phyloP scores from a whole-genome alignment of 257 asterid genomes.

The Plectranthus barbatus region DNA sequence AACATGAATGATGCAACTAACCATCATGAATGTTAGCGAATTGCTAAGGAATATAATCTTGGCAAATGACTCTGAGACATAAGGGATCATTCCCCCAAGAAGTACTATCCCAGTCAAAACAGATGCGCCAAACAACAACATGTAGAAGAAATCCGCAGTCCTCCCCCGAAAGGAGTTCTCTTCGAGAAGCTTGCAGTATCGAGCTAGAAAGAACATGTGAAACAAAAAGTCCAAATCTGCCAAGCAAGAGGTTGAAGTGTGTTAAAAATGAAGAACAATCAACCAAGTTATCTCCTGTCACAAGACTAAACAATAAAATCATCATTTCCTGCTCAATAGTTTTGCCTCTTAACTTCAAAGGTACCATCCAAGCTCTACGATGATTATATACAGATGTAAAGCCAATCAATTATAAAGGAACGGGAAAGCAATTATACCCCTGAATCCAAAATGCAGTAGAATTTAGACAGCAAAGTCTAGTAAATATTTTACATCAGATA shows the following conservation, averaged over 20 bases:
- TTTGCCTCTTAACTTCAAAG: background rate
- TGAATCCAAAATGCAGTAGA: no score
- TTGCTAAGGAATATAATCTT: conserved; percentile 96
- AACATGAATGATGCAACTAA: conserved; percentile 24
- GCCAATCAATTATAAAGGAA: background rate
- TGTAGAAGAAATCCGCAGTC: conserved; percentile 96
- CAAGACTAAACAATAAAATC: background rate
- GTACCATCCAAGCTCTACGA: background rate
- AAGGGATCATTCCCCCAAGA: conserved; percentile 96
- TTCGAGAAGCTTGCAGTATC: conserved; percentile 98
- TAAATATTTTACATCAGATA: background rate
- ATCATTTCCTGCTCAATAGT: background rate
- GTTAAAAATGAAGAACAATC: conserved; percentile 5
- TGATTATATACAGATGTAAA: background rate
- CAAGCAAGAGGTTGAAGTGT: conserved; percentile 11
- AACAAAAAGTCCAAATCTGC: conserved; percentile 96
- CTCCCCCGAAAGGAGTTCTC: conserved; percentile 95
- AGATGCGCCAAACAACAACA: conserved; percentile 91
- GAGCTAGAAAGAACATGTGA: conserved; percentile 99
- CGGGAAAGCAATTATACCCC: no score
- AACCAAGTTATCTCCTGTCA: background rate
- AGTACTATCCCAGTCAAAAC: conserved; percentile 90
- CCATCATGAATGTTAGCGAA: conserved; percentile 99
- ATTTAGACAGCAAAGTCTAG: background rate
- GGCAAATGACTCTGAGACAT: conserved; percentile 87